Evolutionary conservation across 2,329 filamentous ascomycete species (phyloP).

Genomic region (Parastagonospora avenae): DNA sequence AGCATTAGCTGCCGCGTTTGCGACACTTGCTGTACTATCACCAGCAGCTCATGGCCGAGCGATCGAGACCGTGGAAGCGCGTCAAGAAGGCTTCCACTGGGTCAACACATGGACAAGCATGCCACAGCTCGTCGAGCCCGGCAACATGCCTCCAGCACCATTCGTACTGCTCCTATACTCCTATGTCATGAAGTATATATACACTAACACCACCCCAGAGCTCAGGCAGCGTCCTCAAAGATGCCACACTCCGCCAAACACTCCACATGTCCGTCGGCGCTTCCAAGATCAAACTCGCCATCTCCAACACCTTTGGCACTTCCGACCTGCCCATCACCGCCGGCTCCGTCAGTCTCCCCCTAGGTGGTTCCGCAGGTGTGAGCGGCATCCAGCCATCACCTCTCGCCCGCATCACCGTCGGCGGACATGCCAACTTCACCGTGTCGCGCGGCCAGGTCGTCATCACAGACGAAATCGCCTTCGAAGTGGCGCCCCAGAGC

Average conservation of each 20-base stretch:
- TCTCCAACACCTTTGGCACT: conserved; percentile 69
- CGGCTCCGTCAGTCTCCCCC: conserved; percentile 62
- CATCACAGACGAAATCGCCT: conserved; percentile 59
- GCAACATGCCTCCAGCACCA: conserved; percentile 64
- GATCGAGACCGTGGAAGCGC: neutral
- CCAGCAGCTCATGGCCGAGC: neutral
- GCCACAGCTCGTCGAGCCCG: conserved; percentile 67
- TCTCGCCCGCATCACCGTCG: conserved; percentile 50
- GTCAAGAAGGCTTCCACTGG: conserved; percentile 2
- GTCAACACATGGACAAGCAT: conserved; percentile 45
- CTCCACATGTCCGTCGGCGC: conserved; percentile 64
- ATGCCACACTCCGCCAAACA: conserved; percentile 70
- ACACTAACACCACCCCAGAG: conserved; percentile 49
- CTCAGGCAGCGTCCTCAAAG: conserved; percentile 59
- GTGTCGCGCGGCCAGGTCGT: conserved; percentile 50
- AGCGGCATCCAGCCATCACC: conserved; percentile 54
- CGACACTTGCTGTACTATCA: neutral
- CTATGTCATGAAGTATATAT: too few species aligned
- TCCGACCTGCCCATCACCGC: conserved; percentile 65
- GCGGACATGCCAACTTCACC: conserved; percentile 62
- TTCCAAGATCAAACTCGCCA: conserved; percentile 63
- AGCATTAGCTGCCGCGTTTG: neutral
- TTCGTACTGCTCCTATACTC: conserved; percentile 31
- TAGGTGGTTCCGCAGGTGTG: conserved; percentile 59
- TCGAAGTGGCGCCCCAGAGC: conserved; percentile 52